Base-by-base conservation (phyloP, 306 rosid species). In the Prosopis cineraria region DNA sequence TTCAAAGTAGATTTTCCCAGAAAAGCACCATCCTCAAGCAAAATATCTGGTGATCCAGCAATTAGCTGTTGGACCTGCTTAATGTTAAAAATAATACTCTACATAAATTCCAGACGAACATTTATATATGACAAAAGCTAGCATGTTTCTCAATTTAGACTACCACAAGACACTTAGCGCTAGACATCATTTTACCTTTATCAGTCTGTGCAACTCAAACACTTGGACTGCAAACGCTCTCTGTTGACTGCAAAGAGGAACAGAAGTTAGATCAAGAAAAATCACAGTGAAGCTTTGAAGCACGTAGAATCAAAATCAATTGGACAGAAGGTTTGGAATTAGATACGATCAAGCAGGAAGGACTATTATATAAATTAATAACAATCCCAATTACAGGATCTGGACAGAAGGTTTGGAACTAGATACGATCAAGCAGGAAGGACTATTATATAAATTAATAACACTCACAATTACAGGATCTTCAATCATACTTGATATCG, bases 41-140 rank as follows among this genome's bases (percentile, higher is more conserved):
- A 48, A 68, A 93, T 53, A 80, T 89, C 82, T 14, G 94, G 94
- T 22, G 91, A 88, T 80, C 56, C 89, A 77, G 98, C 98, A 83
- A 93, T 90, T 85, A 89, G 75, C 48, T 39, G 84, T 83, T 93
- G 98, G 80, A 93, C 98, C 97, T 91, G 85, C 78, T 76, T 37
- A 58, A 60, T 78, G 33, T 11, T 45, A 70, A 75, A 73, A 43
- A 74, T 3, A 73, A 41, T 74, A 74, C 68, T 55, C 44, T 11
- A 13, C 24, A 65, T 62, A 53, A 59, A 58, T 56, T 64, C 48
- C 52, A 80, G 65, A 45, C 73, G 65, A 34, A 68, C 52, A 27
- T 72, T 60, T 43, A 68, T 68, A 68, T 50, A 40, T 1, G 1
- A 22, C 30, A 72, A 58, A 76, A 77, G 45, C 13, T 41, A 74